Percentiles rank a stretch among this genome's conserved stretches.
Conservation (phyloP, 805 yeast genomes). For the Barnettozyma populi region DNA sequence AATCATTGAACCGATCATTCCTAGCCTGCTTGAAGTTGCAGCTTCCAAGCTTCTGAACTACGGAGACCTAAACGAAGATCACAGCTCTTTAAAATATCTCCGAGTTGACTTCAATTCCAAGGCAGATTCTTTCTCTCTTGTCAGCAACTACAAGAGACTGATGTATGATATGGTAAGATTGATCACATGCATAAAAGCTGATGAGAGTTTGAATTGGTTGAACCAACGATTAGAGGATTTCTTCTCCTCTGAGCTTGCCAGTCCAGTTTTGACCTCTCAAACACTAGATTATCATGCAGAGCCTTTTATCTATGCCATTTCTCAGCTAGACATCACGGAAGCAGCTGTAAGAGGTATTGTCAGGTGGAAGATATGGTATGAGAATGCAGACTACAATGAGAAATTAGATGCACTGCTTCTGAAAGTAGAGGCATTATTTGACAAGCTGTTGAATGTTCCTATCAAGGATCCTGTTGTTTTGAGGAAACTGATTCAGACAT, state of each 20-base stretch:
- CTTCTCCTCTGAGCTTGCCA: slow-evolving; percentile 67
- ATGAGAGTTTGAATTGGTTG: slow-evolving; percentile 77
- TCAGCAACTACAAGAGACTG: slow-evolving; percentile 74
- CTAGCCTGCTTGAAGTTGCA: slow-evolving; percentile 67
- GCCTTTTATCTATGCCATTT: slow-evolving; percentile 68
- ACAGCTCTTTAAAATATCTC: slow-evolving; percentile 57
- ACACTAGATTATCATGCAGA: slow-evolving; percentile 53
- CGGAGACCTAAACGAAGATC: slow-evolving; percentile 59
- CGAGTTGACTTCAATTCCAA: slow-evolving; percentile 86
- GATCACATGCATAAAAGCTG: slow-evolving; percentile 79
- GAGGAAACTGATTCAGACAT: slow-evolving; percentile 82
- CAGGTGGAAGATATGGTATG: slow-evolving; percentile 94
- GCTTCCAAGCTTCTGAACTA: slow-evolving; percentile 76
- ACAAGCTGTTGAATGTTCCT: slow-evolving; percentile 67
- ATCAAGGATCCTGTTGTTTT: slow-evolving; percentile 75
- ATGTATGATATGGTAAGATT: slow-evolving; percentile 89
- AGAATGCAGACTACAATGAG: slow-evolving; percentile 45
- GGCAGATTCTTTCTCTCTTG: slow-evolving; percentile 71
- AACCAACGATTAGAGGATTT: slow-evolving; percentile 66
- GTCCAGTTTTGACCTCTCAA: slow-evolving; percentile 49
- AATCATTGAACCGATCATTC: slow-evolving; percentile 47
- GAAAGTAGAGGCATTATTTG: slow-evolving; percentile 65
- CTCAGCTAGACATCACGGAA: slow-evolving; percentile 83
- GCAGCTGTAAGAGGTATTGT: slow-evolving; percentile 88
- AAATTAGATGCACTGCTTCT: slow-evolving; percentile 45